Percentiles rank a stretch among this genome's conserved stretches.
phyloP scores from a whole-genome alignment of 2,329 filamentous ascomycete species.

The Trichoderma atroviride region DNA sequence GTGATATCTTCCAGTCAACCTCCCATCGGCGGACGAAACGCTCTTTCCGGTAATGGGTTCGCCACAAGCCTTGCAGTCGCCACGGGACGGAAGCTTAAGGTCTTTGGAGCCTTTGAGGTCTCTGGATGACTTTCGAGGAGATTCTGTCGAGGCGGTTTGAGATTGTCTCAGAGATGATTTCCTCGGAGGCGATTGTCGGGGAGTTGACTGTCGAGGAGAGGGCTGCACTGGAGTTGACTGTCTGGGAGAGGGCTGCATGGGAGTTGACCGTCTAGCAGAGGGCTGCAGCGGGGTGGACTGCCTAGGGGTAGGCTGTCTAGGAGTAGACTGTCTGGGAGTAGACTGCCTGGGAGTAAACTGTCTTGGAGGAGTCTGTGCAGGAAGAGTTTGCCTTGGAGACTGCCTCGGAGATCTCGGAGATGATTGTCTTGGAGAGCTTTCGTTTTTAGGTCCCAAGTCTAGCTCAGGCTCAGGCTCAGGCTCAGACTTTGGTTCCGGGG shows the following conservation, averaged over 20 bases:
- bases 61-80: slow-evolving; percentile 81
- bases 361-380: slow-evolving; percentile 32
- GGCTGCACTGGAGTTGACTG: background rate
- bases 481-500: slow-evolving; percentile 15
- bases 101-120: slow-evolving; percentile 42
- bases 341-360: background rate
- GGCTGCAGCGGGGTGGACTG: background rate
- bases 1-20: slow-evolving; percentile 90
- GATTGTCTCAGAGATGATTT: slow-evolving; percentile 1
- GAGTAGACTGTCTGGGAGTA: background rate
- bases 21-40: slow-evolving; percentile 88
- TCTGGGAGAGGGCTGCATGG: background rate
- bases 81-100: slow-evolving; percentile 56
- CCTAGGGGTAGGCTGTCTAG: background rate
- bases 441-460: slow-evolving; percentile 27
- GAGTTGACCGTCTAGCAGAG: background rate
- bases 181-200: background rate
- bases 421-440: slow-evolving; percentile 23
- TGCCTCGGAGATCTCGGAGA: background rate
- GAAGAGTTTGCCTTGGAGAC: slow-evolving; percentile 27
- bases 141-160: background rate
- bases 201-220: background rate
- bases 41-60: slow-evolving; percentile 84
- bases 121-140: slow-evolving; percentile 6
- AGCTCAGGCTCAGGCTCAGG: slow-evolving; percentile 11